Evolutionary conservation across 176 grass and related monocot species (phyloP), one percentile per base, ranked within the genome.

Genomic region (Paspalum vaginatum): DNA sequence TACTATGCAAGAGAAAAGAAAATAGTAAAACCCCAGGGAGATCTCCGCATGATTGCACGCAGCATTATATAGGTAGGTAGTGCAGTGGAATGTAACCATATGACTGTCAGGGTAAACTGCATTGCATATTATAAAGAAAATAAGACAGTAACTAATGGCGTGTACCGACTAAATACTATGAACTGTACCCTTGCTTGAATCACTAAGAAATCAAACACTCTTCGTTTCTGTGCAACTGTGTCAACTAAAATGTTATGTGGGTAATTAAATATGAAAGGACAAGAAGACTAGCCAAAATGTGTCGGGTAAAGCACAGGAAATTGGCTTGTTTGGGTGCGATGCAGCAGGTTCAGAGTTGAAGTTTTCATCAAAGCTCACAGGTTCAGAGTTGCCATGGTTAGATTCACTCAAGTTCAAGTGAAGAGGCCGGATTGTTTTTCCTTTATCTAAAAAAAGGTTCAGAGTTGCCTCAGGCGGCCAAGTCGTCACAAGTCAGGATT

Each of bases 201-300:
- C 10, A 41, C 70, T 38, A 11, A 43, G 52, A 43, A 75, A 44
- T 44, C 39, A 59, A 42, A n/a, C 53, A 40, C 58, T 60, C 58
- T 42, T 42, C 4, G 38, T 46, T 76, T 76, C 4, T 60, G 39
- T 76, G 54, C 73, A 76, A 22, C 60, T 60, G 40, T 43, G 73
- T 58, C 54, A 43, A 59, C 53, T 39, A 76, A 76, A 76, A 77
- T 48, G 40, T n/a, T n/a, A n/a, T n/a, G n/a, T n/a, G n/a, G n/a
- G n/a, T n/a, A n/a, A n/a, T n/a, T n/a, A n/a, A n/a, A n/a, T n/a
- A n/a, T n/a, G n/a, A n/a, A n/a, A n/a, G n/a, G n/a, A n/a, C n/a
- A n/a, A n/a, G n/a, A n/a, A n/a, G n/a, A n/a, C n/a, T n/a, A n/a
- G n/a, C n/a, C n/a, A n/a, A n/a, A n/a, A n/a, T n/a, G n/a, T n/a